These are phyloP conservation scores for Hydrangea macrophylla DNA, from an alignment of 148 eudicot species.

Conservation along the genomic window DNA sequence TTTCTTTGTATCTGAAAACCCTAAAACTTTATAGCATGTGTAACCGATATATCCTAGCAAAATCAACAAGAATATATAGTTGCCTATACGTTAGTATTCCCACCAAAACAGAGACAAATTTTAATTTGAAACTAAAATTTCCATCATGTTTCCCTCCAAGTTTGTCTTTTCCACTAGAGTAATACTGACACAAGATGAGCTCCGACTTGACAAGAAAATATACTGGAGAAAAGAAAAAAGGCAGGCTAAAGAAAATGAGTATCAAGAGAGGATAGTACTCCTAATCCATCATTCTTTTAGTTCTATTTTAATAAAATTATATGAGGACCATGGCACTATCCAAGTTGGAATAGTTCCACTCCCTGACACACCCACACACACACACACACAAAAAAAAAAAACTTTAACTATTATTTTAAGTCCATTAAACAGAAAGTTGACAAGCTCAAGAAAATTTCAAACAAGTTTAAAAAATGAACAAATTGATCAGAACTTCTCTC, in stretches of 20 bases:
- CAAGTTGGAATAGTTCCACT: no score
- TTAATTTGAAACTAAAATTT: not conserved
- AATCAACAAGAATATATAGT: not conserved
- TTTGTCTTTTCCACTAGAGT: not conserved
- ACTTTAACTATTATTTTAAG: no score
- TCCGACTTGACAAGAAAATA: not conserved
- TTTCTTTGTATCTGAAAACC: not conserved
- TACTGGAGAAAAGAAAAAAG: not conserved
- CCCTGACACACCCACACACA: no score
- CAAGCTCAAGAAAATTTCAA: not conserved
- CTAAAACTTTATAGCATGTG: not conserved
- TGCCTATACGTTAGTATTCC: no score
- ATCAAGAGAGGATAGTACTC: not conserved
- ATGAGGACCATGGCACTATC: no score
- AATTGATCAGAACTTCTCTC: constrained; percentile 2
- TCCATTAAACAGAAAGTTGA: not conserved
- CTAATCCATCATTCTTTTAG: no score
- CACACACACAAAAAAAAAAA: no score
- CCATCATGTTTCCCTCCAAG: not conserved
- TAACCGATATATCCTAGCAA: not conserved
- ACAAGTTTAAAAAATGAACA: not conserved
- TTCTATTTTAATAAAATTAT: no score
- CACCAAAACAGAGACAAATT: not conserved
- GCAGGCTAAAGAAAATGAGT: not conserved
- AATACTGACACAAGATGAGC: not conserved